Conservation (phyloP, 306 rosid species). For the Ammopiptanthus mongolicus region DNA sequence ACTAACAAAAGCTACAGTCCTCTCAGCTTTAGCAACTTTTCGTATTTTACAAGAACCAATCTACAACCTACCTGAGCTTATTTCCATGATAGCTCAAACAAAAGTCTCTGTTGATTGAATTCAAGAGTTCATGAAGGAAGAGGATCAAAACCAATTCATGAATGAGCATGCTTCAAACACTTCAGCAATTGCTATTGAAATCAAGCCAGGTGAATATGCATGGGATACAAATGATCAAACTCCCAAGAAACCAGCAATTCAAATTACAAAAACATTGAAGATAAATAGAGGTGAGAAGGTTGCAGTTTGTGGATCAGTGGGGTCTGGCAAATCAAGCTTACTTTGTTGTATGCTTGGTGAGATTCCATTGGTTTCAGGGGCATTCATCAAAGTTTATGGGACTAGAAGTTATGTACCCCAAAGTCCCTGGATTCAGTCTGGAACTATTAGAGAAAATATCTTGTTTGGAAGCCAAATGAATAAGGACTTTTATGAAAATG, state of each 20-base stretch:
- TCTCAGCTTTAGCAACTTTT: slow-evolving; percentile 89
- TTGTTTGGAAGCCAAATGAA: slow-evolving; percentile 74
- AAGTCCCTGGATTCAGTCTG: slow-evolving; percentile 92
- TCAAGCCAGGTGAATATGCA: slow-evolving; percentile 58
- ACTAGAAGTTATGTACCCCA: slow-evolving; percentile 81
- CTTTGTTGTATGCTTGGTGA: slow-evolving; percentile 70
- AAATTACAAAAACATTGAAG: slow-evolving; percentile 37
- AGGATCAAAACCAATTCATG: slow-evolving; percentile 45
- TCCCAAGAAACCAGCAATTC: slow-evolving; percentile 55
- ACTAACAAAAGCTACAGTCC: slow-evolving; percentile 64
- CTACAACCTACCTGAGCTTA: slow-evolving; percentile 87
- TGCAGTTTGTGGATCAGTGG: slow-evolving; percentile 83
- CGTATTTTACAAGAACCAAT: slow-evolving; percentile 89
- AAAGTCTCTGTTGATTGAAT: slow-evolving; percentile 75
- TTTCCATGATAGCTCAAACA: slow-evolving; percentile 88
- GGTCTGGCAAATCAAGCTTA: slow-evolving; percentile 92
- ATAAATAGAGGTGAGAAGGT: slow-evolving; percentile 69
- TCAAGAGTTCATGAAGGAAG: slow-evolving; percentile 57
- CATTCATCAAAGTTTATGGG: slow-evolving; percentile 45
- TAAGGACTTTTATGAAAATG: slow-evolving; percentile 44
- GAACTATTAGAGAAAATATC: slow-evolving; percentile 77
- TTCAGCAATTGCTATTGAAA: slow-evolving; percentile 47
- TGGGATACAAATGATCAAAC: slow-evolving; percentile 57
- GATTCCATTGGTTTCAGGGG: slow-evolving; percentile 70
- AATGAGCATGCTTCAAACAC: slow-evolving; percentile 20